Base-by-base conservation (phyloP, 768 basidiomycete genomes). In the Tylopilus intermedius region DNA sequence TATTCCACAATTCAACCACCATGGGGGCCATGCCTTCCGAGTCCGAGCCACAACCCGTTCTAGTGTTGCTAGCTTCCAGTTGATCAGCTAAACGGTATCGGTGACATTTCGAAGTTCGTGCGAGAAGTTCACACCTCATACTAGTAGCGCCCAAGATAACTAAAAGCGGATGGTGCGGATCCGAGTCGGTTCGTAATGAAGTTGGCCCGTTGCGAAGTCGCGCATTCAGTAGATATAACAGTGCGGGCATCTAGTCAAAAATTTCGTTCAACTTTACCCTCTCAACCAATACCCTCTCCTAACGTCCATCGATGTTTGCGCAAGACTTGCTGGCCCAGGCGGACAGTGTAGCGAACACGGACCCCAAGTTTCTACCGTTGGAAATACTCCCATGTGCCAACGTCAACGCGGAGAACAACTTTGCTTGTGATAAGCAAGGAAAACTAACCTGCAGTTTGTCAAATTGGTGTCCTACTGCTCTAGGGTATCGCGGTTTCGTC, bases 391-490 rank as follows among this genome's bases (percentile, higher is more conserved):
- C 69, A 7, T 75, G 74, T 38, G 74, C 74, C 14, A 72, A 73
- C 39, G 58, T 69, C 24, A 53, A 70, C 29, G 58, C 55, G 6
- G 44, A 57, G 1, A 58, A 58, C 14, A 49, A 62, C 40, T 47
- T 37, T 10, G 48, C 24, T 21, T 76, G 74, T 51, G 42, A 57
- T 13, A 64, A 69, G 0, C 62, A 58, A 9, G 75, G 74, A 5
- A 70, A 57, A 14, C 52, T 58, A 27, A 48, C 64, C 9, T 68
- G 67, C 42, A 52, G 60, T 29, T 49, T 57, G 21, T 77, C 58
- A 69, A 55, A 45, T 57, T 77, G 14, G 75, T 76, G 2, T 71
- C 71, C 18, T 78, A 78, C 54, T 78, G 77, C 56, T 78, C 76
- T 8, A 72, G 64, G 54, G 65, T 59, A 44, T 35, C 43, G 7